Base-by-base conservation (phyloP, 148 eudicot genomes). In the Pharnaceum exiguum region DNA sequence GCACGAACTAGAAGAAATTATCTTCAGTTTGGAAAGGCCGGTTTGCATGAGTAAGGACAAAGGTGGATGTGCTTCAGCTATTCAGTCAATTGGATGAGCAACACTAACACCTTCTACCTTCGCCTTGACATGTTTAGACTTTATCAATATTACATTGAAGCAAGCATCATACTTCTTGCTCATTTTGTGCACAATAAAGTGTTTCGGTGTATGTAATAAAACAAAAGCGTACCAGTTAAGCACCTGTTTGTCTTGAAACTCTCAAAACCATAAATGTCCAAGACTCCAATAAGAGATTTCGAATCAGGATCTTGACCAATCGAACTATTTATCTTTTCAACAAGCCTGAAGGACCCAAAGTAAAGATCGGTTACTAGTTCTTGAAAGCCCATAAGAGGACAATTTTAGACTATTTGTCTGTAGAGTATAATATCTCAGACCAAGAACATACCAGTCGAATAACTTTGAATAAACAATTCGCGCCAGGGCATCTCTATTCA, bases 211-310 rank as follows among this genome's bases (percentile, higher is more conserved):
- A 73, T 55, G 75, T n/a, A 71, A 71, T 67, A 84, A 71, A 75
- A 77, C 79, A 83, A 84, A 85, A 87, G 99, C 95, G 71, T 89
- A 93, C 99, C 99, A 52, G 89, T 82, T 85, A 88, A 93, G 99
- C 99, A 93, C 99, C 99, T 93, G 96, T 93, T 93, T 82, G 95
- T 88, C 95, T 86, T 89, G 91, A 93, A 93, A 80, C 96, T 86
- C 80, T 89, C 96, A 37, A 93, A 93, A 65, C 99, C 99, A 70
- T 93, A 93, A 30, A 93, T 89, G 70, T 93, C 99, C 67, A 89
- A 80, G 55, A 93, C 91, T 43, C 99, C 99, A 46, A 89, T 89
- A 44, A 86, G 74, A 80, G 46, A 59, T 69, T 78, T 83, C 57
- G 99, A 85, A 70, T 77, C 64, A 44, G 87, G 80, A 81, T 93